phyloP scores from a whole-genome alignment of 2,329 filamentous ascomycete genomes.

The Fusarium papillatum region DNA sequence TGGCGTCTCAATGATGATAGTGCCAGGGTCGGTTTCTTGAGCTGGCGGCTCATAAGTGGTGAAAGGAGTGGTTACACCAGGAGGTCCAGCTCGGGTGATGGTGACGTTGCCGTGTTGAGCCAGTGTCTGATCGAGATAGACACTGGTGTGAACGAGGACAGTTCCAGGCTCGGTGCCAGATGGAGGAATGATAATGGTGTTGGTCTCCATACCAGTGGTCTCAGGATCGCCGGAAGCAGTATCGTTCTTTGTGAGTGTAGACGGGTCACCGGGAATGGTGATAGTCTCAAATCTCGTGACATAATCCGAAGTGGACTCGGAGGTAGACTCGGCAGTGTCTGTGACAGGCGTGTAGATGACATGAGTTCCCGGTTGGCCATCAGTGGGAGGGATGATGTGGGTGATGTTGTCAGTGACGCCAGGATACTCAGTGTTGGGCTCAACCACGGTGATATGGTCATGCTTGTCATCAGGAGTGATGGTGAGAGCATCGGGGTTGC shows the following conservation, averaged over 20 bases:
- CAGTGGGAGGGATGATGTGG: constrained; percentile 21
- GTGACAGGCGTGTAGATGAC: constrained; percentile 30
- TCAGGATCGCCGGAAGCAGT: constrained; percentile 2
- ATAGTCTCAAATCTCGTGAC: constrained; percentile 27
- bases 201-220: constrained; percentile 30
- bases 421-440: constrained; percentile 30
- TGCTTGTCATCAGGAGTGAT: constrained; percentile 21
- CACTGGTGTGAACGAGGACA: constrained; percentile 30
- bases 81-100: constrained; percentile 22
- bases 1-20: constrained; percentile 27
- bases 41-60: constrained; percentile 29
- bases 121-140: constrained; percentile 32
- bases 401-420: constrained; percentile 32
- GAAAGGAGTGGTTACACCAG: constrained; percentile 23
- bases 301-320: constrained; percentile 7
- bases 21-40: constrained; percentile 24
- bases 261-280: constrained; percentile 33
- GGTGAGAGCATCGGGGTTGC: constrained; percentile 24
- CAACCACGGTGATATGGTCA: constrained; percentile 29
- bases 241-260: constrained; percentile 11
- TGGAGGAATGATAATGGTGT: constrained; percentile 34
- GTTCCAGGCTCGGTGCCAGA: constrained; percentile 37
- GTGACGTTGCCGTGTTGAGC: constrained; percentile 31
- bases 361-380: constrained; percentile 24
- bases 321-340: not conserved